Conservation (phyloP, 768 basidiomycete species). For the Naganishia randhawae region DNA sequence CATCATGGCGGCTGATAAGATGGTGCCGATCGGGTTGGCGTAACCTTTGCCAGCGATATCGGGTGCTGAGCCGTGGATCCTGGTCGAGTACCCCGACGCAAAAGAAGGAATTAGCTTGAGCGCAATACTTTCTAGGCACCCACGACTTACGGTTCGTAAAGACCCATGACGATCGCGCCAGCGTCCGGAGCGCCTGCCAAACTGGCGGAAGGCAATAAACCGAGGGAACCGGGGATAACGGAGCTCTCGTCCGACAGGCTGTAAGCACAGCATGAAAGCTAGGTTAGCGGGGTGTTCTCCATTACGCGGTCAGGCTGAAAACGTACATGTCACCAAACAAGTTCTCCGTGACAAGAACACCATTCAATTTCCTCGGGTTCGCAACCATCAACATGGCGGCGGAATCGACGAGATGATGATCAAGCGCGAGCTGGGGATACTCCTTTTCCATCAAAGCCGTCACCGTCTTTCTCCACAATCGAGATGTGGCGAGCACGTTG, state of each 20-base stretch:
- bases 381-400: slow-evolving; percentile 93
- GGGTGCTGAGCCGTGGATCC: slow-evolving; percentile 86
- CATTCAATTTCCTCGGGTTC: slow-evolving; percentile 86
- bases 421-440: slow-evolving; percentile 78
- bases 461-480: slow-evolving; percentile 91
- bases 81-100: slow-evolving; percentile 15
- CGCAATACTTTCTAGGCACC: background rate
- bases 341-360: slow-evolving; percentile 91
- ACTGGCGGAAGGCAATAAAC: slow-evolving; percentile 91
- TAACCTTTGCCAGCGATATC: slow-evolving; percentile 92
- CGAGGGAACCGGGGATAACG: slow-evolving; percentile 95
- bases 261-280: slow-evolving; percentile 10
- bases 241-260: slow-evolving; percentile 95
- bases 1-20: slow-evolving; percentile 88
- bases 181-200: slow-evolving; percentile 80
- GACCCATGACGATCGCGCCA: slow-evolving; percentile 70
- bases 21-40: slow-evolving; percentile 91
- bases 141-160: slow-evolving; percentile 73
- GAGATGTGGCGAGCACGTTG: slow-evolving; percentile 90
- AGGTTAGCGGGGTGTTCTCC: too few species aligned
- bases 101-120: background rate
- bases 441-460: slow-evolving; percentile 76
- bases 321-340: slow-evolving; percentile 95
- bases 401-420: slow-evolving; percentile 91
- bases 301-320: too few species aligned